These are phyloP conservation scores for Begonia masoniana DNA, from an alignment of 306 rosid species.

Conservation along the genomic window DNA sequence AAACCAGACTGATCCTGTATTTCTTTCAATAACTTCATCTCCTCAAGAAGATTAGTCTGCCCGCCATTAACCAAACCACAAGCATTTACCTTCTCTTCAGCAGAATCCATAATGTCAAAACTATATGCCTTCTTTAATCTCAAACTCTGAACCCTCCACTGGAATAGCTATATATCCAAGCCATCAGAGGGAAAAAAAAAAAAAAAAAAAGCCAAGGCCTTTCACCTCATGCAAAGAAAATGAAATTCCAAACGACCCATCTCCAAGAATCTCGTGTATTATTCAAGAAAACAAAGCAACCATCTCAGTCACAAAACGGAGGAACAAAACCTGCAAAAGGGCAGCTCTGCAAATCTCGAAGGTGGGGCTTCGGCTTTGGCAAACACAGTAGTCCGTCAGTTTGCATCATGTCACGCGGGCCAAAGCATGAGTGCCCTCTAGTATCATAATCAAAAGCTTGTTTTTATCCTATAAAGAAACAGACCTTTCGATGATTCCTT, in stretches of 20 bases:
- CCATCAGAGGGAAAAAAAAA: slow-evolving; percentile 2
- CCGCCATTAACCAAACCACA: slow-evolving; percentile 32
- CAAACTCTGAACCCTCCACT: too few relatives aligned
- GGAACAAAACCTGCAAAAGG: slow-evolving; percentile 68
- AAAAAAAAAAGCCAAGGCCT: slow-evolving; percentile 7
- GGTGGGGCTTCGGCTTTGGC: slow-evolving; percentile 29
- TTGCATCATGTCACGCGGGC: slow-evolving; percentile 72
- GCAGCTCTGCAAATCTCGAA: slow-evolving; percentile 18
- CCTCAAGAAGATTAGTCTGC: slow-evolving; percentile 48
- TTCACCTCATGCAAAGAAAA: not conserved
- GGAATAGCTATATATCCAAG: not conserved
- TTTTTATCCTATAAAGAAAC: slow-evolving; percentile 44
- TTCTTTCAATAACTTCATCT: slow-evolving; percentile 78
- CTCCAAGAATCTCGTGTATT: slow-evolving; percentile 11
- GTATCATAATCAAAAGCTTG: slow-evolving; percentile 29
- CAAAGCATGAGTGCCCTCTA: slow-evolving; percentile 40
- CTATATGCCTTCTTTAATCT: too few relatives aligned
- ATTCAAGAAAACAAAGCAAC: slow-evolving; percentile 24
- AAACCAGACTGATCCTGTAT: slow-evolving; percentile 85
- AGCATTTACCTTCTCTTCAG: slow-evolving; percentile 51
- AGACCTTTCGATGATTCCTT: slow-evolving; percentile 62
- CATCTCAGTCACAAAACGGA: slow-evolving; percentile 25
- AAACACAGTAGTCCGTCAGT: slow-evolving; percentile 27
- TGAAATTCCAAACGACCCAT: slow-evolving; percentile 12
- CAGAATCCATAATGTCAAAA: slow-evolving; percentile 36